A percentile compares a stretch with the other conserved stretches of the same genome.
phyloP scores from a whole-genome alignment of 306 rosid species.

The Corylus avellana region DNA sequence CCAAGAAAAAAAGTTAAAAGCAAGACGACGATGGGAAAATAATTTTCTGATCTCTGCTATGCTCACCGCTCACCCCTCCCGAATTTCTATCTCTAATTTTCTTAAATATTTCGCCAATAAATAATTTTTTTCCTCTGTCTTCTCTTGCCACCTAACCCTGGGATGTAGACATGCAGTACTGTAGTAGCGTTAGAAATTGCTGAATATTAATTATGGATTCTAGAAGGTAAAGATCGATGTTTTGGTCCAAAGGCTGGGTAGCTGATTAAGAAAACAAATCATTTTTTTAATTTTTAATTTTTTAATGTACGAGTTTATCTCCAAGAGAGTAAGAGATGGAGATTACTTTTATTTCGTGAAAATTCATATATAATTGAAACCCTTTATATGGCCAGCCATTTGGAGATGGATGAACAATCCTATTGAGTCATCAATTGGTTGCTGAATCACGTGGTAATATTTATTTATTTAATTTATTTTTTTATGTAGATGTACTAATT shows the following conservation, averaged over 20 bases:
- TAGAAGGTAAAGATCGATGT: neutral
- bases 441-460: too few relatives aligned
- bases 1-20: neutral
- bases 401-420: too few relatives aligned
- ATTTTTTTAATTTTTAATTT: too few relatives aligned
- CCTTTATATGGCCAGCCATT: too few relatives aligned
- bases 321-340: too few relatives aligned
- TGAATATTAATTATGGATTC: neutral
- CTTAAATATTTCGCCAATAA: neutral
- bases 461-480: too few relatives aligned
- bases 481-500: too few relatives aligned
- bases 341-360: too few relatives aligned
- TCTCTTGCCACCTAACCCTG: neutral
- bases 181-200: neutral
- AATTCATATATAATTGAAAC: too few relatives aligned
- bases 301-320: too few relatives aligned
- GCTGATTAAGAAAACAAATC: neutral
- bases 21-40: neutral
- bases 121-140: neutral
- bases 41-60: neutral
- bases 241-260: neutral
- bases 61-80: too few relatives aligned
- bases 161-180: neutral
- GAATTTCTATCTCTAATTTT: neutral
- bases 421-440: too few relatives aligned